Base-by-base conservation (phyloP, 352 stramenopile species). In the Globisporangium echinulatum region DNA sequence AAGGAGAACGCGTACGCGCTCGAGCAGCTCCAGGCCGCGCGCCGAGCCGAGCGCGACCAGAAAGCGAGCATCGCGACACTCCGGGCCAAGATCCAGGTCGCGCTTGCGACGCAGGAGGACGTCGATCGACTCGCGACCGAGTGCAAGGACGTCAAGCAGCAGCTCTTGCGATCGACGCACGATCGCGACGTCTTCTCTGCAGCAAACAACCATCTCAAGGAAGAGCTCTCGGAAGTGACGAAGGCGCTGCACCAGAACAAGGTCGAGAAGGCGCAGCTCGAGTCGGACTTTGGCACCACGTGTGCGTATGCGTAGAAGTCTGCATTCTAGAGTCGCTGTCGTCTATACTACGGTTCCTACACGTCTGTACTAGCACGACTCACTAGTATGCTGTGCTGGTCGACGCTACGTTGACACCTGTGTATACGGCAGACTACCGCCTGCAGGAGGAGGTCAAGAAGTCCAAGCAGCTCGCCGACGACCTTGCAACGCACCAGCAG, bases 1-100 rank as follows among this genome's bases (percentile, higher is more conserved):
- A 90, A 89, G 59, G 81, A 93, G 62, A 90, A 88, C 52, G 72
- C 81, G 17, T 90, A 88, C 61, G 82, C 81, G 19, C 67, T 90
- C 14, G 84, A 91, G 64, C 84, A 91, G 54, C 68, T 93, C 6
- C 79, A 90, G 59, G 73, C 72, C 1, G 71, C 78, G 13, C 79
- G 82, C 4, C 88, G 87, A 51, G 75, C 70, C n/a, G 84, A 93
- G 61, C 74, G 78, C 14, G 81, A 90, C 47, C 84, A 91, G 62
- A 89, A 90, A 42, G 66, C 75, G 4, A 75, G 73, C 17, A 83
- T 90, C 60, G 63, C 73, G 7, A 82, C 68, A 38, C 58, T 93
- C 39, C 77, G 69, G 8, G 77, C 81, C 36, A 93, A 93, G 63
- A 68, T 93, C 0, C 81, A 91, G 62, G 63, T 88, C 5, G 70